Evolutionary conservation across 495 filamentous ascomycete species (phyloP).

Genomic region (Xylaria sp.): DNA sequence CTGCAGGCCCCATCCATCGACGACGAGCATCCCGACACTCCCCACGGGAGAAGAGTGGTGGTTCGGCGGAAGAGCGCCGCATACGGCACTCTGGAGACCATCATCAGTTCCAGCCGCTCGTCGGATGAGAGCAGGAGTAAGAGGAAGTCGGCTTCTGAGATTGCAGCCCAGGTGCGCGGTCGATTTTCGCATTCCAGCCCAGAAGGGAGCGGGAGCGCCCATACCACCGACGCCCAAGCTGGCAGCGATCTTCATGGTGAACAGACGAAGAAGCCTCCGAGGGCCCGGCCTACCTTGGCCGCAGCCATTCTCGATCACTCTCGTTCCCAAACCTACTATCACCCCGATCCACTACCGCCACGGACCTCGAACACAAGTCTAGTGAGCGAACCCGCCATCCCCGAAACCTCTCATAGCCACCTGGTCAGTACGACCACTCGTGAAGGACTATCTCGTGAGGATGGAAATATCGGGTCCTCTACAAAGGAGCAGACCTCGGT

Average conservation of each 20-base stretch:
- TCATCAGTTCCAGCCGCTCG: slow-evolving; percentile 63
- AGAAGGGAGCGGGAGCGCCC: slow-evolving; percentile 32
- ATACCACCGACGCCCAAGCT: slow-evolving; percentile 36
- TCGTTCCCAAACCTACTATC: slow-evolving; percentile 10
- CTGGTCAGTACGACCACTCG: slow-evolving; percentile 36
- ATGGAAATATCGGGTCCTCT: not conserved
- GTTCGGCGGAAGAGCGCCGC: slow-evolving; percentile 53
- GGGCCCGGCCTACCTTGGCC: slow-evolving; percentile 23
- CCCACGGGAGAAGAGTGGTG: slow-evolving; percentile 38
- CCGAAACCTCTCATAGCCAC: slow-evolving; percentile 51
- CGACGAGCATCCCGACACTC: slow-evolving; percentile 46
- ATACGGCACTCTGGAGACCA: slow-evolving; percentile 62
- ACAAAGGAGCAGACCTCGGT: slow-evolving; percentile 18
- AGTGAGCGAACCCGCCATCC: slow-evolving; percentile 55
- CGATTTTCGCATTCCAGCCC: slow-evolving; percentile 44
- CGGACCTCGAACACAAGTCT: slow-evolving; percentile 42
- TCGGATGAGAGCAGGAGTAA: slow-evolving; percentile 58
- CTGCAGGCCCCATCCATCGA: slow-evolving; percentile 56
- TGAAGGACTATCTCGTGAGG: not conserved
- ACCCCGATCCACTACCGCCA: slow-evolving; percentile 25
- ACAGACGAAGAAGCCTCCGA: slow-evolving; percentile 18
- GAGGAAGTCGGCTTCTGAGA: slow-evolving; percentile 58
- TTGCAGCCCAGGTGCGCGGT: slow-evolving; percentile 56
- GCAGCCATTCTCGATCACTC: slow-evolving; percentile 25
- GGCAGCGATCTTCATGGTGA: slow-evolving; percentile 26